A percentile compares a stretch with the other conserved stretches of the same genome.
These are phyloP conservation scores for Talaromyces stipitatus DNA, from an alignment of 495 filamentous ascomycete genomes.

Conservation along the genomic window DNA sequence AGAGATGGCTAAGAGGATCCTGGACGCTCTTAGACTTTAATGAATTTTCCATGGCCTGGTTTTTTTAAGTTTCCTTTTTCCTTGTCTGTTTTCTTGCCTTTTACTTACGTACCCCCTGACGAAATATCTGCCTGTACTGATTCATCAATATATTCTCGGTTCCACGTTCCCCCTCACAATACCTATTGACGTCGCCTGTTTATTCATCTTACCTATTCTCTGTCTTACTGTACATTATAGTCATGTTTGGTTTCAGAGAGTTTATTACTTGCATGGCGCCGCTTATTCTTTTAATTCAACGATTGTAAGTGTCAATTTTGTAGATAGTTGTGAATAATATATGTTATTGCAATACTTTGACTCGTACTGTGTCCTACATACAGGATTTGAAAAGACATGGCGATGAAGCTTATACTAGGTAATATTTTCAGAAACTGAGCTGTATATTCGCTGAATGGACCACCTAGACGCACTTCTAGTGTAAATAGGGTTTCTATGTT, in stretches of 20 bases:
- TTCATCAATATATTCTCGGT: slow-evolving; percentile 13
- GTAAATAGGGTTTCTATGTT: no score
- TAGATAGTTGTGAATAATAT: neutral
- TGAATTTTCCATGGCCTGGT: neutral
- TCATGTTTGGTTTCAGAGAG: slow-evolving; percentile 1
- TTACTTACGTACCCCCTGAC: slow-evolving; percentile 11
- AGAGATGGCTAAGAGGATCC: slow-evolving; percentile 91
- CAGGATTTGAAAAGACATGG: neutral
- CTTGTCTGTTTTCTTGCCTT: slow-evolving; percentile 6
- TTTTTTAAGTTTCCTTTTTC: neutral
- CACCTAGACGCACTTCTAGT: no score
- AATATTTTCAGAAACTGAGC: neutral
- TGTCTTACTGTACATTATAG: slow-evolving; percentile 16
- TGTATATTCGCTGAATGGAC: no score
- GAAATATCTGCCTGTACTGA: slow-evolving; percentile 26
- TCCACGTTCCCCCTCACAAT: slow-evolving; percentile 8
- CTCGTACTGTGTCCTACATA: no score
- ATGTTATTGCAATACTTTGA: neutral
- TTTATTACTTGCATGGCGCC: neutral
- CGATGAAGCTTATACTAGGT: neutral
- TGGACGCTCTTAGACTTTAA: slow-evolving; percentile 78
- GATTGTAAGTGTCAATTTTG: neutral
- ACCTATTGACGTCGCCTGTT: no score
- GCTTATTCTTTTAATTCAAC: no score
- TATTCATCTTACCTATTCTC: slow-evolving; percentile 3